These are phyloP conservation scores for Dentipellis sp. DNA, from an alignment of 768 basidiomycete genomes.

Conservation along the genomic window DNA sequence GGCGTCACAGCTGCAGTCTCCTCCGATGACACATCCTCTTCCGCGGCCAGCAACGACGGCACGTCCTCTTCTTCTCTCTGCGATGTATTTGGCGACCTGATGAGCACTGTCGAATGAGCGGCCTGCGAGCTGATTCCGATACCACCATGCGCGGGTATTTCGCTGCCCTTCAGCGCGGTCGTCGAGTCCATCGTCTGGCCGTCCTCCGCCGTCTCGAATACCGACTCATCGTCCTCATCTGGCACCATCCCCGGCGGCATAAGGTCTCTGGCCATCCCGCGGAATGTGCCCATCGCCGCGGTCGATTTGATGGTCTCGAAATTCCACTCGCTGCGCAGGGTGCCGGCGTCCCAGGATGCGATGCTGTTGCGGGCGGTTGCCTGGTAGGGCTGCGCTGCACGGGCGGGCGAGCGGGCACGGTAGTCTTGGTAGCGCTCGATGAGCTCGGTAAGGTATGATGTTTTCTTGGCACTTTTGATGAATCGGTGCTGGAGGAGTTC, in stretches of 20 bases:
- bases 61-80: slow-evolving; percentile 19
- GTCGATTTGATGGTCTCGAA: slow-evolving; percentile 79
- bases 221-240: slow-evolving; percentile 34
- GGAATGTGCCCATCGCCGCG: slow-evolving; percentile 69
- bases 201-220: slow-evolving; percentile 36
- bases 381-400: slow-evolving; percentile 39
- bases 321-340: slow-evolving; percentile 90
- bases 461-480: slow-evolving; percentile 77
- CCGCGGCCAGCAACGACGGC: slow-evolving; percentile 31
- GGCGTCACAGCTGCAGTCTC: slow-evolving; percentile 35
- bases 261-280: slow-evolving; percentile 62
- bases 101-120: slow-evolving; percentile 64
- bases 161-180: slow-evolving; percentile 52
- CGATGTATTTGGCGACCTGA: slow-evolving; percentile 34
- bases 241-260: slow-evolving; percentile 46
- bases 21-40: slow-evolving; percentile 26
- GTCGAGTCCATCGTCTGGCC: slow-evolving; percentile 50
- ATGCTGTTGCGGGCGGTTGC: slow-evolving; percentile 47
- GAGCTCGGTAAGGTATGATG: slow-evolving; percentile 75
- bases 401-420: slow-evolving; percentile 49
- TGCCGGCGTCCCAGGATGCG: slow-evolving; percentile 57
- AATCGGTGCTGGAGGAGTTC: slow-evolving; percentile 93
- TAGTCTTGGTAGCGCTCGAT: slow-evolving; percentile 83
- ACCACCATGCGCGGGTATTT: slow-evolving; percentile 26
- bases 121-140: slow-evolving; percentile 46